Percentiles rank a stretch among this genome's conserved stretches.
Evolutionary conservation across 306 rosid genomes (phyloP).

Genomic region (Rosa rugosa): DNA sequence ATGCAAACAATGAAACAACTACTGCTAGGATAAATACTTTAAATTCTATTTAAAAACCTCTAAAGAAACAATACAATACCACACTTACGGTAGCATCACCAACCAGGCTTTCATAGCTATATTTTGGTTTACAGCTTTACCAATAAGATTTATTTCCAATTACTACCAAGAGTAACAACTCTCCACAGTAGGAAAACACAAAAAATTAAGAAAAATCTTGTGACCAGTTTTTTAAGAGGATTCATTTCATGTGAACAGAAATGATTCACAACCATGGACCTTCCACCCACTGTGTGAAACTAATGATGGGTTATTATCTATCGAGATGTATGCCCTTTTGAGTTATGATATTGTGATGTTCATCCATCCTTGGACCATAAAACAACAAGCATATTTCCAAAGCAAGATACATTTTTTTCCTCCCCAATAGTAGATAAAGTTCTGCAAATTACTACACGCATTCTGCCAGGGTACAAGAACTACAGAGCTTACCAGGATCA

Average conservation of each 20-base stretch:
- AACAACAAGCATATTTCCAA: neutral
- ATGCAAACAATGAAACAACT: neutral
- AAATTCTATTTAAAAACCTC: neutral
- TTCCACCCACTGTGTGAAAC: neutral
- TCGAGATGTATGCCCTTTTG: neutral
- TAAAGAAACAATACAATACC: neutral
- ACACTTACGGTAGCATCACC: neutral
- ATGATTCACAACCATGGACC: neutral
- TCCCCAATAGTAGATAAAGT: neutral
- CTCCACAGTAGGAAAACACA: neutral
- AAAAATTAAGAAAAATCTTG: neutral
- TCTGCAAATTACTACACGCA: neutral
- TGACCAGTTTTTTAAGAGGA: neutral
- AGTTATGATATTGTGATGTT: neutral
- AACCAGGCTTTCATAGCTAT: neutral
- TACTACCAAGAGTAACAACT: neutral
- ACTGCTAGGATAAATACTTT: neutral
- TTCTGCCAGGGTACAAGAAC: conserved; percentile 24
- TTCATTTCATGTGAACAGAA: neutral
- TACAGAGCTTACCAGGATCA: conserved; percentile 56
- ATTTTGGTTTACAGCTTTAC: neutral
- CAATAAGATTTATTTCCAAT: neutral
- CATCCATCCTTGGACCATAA: neutral
- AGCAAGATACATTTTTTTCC: neutral
- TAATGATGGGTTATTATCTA: neutral